These are phyloP conservation scores for Chernovozyma aurita DNA, from an alignment of 1,139 yeast species.

Conservation along the genomic window DNA sequence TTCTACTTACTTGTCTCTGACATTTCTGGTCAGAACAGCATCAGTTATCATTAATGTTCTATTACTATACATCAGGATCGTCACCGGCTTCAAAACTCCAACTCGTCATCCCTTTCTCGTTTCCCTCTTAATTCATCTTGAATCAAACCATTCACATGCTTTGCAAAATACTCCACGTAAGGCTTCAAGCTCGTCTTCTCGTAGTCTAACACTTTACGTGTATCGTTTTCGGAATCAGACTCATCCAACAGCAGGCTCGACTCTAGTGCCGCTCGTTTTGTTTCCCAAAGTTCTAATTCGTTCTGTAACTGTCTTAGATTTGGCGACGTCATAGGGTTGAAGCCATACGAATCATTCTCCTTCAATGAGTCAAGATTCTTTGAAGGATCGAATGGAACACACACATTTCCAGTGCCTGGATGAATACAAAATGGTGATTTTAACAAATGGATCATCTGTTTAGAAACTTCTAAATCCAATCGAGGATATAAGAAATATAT, in stretches of 20 bases:
- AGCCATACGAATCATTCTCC: conserved; percentile 46
- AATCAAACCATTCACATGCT: conserved; percentile 54
- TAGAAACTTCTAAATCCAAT: conserved; percentile 88
- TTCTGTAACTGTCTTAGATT: conserved; percentile 58
- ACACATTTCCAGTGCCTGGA: conserved; percentile 95
- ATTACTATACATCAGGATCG: no score
- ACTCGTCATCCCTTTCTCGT: conserved; percentile 41
- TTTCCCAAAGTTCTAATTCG: conserved; percentile 47
- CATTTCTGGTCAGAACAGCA: no score
- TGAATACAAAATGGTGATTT: conserved; percentile 98
- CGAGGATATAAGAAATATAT: conserved; percentile 83
- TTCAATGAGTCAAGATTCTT: conserved; percentile 29
- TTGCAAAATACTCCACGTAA: conserved; percentile 65
- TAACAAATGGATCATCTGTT: conserved; percentile 83
- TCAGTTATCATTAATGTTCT: no score
- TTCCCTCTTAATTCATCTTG: conserved; percentile 52
- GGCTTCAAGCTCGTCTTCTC: conserved; percentile 72
- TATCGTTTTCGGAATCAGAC: conserved; percentile 19
- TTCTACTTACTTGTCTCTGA: no score
- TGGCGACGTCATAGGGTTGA: conserved; percentile 81
- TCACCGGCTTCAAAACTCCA: conserved; percentile 29
- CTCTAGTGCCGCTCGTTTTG: conserved; percentile 21
- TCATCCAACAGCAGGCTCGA: conserved; percentile 22
- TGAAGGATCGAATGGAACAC: conserved; percentile 83
- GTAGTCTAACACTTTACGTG: conserved; percentile 35